phyloP scores from a whole-genome alignment of 2,329 filamentous ascomycete genomes.

The Penicillium polonicum region DNA sequence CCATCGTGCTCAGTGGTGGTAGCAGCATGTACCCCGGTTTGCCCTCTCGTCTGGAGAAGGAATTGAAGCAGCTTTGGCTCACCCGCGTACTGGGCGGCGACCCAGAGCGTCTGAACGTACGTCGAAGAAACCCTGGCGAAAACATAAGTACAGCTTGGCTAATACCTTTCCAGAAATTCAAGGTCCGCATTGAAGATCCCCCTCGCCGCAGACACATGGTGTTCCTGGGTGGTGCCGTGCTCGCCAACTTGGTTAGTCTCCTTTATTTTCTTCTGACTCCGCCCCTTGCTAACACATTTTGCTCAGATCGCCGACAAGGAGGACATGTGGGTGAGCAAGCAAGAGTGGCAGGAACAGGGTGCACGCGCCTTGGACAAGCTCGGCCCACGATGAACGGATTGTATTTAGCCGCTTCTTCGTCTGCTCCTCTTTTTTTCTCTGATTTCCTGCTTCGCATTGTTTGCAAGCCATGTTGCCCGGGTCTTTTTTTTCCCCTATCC shows the following conservation, averaged over 20 bases:
- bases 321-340: conserved; percentile 97
- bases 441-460: conserved; percentile 21
- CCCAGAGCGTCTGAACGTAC: conserved; percentile 77
- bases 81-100: conserved; percentile 87
- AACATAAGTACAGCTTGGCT: neutral
- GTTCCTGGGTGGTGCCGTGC: conserved; percentile 93
- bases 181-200: conserved; percentile 97
- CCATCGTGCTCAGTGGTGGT: conserved; percentile 91
- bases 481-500: conserved; percentile 3
- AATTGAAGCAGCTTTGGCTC: conserved; percentile 97
- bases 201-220: conserved; percentile 97
- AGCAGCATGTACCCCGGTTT: conserved; percentile 99
- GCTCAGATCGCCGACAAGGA: conserved; percentile 90
- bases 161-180: conserved; percentile 72
- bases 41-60: conserved; percentile 93
- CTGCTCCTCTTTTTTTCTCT: conserved; percentile 20
- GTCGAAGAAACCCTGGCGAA: conserved; percentile 19
- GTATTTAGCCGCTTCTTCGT: conserved; percentile 20
- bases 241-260: conserved; percentile 77
- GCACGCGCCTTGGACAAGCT: conserved; percentile 83
- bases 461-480: conserved; percentile 21
- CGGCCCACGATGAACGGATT: conserved; percentile 68
- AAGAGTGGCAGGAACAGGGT: conserved; percentile 95
- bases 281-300: conserved; percentile 13
- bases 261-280: neutral